Base-by-base conservation (phyloP, 2,329 filamentous ascomycete species). In the Thermomyces lanuginosus region DNA sequence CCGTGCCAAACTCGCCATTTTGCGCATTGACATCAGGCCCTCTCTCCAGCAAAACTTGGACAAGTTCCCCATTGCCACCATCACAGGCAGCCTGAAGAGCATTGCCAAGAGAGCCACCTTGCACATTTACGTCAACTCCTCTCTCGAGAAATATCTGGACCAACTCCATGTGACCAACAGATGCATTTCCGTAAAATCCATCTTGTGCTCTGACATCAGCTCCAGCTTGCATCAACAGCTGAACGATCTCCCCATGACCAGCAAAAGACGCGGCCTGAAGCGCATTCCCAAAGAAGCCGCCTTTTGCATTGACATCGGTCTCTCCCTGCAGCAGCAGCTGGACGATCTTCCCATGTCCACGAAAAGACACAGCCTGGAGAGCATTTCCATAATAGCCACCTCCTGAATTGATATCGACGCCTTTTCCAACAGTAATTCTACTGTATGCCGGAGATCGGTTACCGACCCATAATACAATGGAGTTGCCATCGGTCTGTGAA, bases 101-200 rank as follows among this genome's bases (percentile, higher is more conserved):
- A 16, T 26, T 33, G 21, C 31, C 22, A 27, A 7, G 10, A 20
- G 8, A 20, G 5, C 26, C 14, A 4, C 32, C 23, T 8, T 21
- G 17, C 6, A 34, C 33, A 24, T 42, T 38, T 1, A 36, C 25
- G 9, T 41, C 28, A 5, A 41, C 42, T 9, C 34, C 39, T 22
- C 26, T 21, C 22, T 28, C 24, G 12, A 43, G 28, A 11, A 44
- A 22, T 13, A 28, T 18, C 9, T 37, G 25, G 14, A 42, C 36
- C 8, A 37, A 10, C 23, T 35, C 35, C 15, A 38, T 11, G 23
- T 36, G 15, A 7, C 37, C 37, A 3, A 11, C 14, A n/a, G n/a
- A n/a, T n/a, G 23, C 23, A n/a, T 6, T 24, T 5, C 23, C 23
- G 8, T n/a, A 16, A 4, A 9, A 16, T n/a, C 6, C 13, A 6